Evolutionary conservation across 305 asterid species (phyloP).

Genomic region (Coffea humblotiana): DNA sequence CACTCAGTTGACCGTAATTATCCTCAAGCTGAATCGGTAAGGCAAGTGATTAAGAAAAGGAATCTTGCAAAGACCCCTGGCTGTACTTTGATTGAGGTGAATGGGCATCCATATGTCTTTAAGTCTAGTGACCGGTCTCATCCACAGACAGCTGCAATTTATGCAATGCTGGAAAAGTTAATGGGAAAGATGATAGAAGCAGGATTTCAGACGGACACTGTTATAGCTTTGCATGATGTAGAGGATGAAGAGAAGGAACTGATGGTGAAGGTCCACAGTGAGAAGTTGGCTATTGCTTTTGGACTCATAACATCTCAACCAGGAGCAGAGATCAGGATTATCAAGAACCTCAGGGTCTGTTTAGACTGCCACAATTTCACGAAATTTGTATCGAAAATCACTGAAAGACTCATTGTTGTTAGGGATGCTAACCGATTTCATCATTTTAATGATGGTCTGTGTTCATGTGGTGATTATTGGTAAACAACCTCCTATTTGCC

Average conservation of each 20-base stretch:
- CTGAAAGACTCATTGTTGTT: constrained; percentile 56
- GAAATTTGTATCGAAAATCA: constrained; percentile 58
- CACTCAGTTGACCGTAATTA: constrained; percentile 56
- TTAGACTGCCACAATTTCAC: constrained; percentile 81
- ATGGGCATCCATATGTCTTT: constrained; percentile 64
- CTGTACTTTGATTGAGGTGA: constrained; percentile 72
- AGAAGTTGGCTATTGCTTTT: constrained; percentile 80
- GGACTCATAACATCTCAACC: constrained; percentile 62
- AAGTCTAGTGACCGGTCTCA: constrained; percentile 66
- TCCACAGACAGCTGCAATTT: constrained; percentile 47
- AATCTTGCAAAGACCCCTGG: constrained; percentile 73
- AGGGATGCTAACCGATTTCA: constrained; percentile 93
- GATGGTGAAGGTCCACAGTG: constrained; percentile 82
- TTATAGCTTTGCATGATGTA: constrained; percentile 72
- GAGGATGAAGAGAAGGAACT: constrained; percentile 90
- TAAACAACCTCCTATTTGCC: constrained; percentile 20
- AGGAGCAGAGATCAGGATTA: constrained; percentile 65
- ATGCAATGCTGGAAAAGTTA: constrained; percentile 53
- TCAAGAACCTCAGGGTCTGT: constrained; percentile 87
- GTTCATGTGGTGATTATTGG: constrained; percentile 87
- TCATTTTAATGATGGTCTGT: constrained; percentile 62
- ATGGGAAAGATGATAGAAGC: constrained; percentile 72
- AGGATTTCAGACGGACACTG: constrained; percentile 69
- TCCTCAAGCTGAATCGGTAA: constrained; percentile 66
- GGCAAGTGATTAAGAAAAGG: constrained; percentile 55